Evolutionary conservation across 2,329 filamentous ascomycete genomes (phyloP).

Genomic region (Cryphonectria nitschkei): DNA sequence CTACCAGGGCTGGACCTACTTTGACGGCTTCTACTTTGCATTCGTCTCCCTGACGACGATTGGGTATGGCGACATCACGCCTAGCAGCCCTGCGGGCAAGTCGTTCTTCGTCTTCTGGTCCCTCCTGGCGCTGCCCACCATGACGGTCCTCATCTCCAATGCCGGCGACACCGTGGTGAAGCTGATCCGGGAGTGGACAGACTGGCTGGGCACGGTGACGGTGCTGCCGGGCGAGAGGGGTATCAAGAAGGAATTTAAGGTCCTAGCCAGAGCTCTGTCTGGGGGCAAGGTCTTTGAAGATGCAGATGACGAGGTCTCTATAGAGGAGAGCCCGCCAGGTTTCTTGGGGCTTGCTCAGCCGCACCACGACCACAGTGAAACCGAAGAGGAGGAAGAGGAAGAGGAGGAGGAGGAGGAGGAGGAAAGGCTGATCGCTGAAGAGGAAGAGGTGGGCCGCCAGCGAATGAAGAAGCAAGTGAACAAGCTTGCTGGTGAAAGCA

Average conservation of each 20-base stretch:
- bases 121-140: slow-evolving; percentile 80
- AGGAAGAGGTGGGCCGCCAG: slow-evolving; percentile 36
- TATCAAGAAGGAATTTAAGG: slow-evolving; percentile 50
- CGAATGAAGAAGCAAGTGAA: slow-evolving; percentile 34
- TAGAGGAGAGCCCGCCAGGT: slow-evolving; percentile 46
- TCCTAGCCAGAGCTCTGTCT: slow-evolving; percentile 47
- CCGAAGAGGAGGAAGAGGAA: slow-evolving; percentile 28
- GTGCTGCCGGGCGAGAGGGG: slow-evolving; percentile 62
- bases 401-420: slow-evolving; percentile 29
- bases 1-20: slow-evolving; percentile 72
- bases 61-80: slow-evolving; percentile 81
- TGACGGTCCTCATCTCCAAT: slow-evolving; percentile 83
- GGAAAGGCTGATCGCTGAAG: slow-evolving; percentile 32
- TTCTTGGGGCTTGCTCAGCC: slow-evolving; percentile 42
- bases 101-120: slow-evolving; percentile 96
- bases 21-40: slow-evolving; percentile 81
- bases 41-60: slow-evolving; percentile 85
- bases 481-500: slow-evolving; percentile 20
- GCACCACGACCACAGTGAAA: slow-evolving; percentile 28
- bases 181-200: slow-evolving; percentile 57
- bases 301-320: slow-evolving; percentile 38
- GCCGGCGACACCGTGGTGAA: slow-evolving; percentile 83
- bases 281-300: slow-evolving; percentile 47
- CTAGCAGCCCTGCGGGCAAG: slow-evolving; percentile 75
- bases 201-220: slow-evolving; percentile 61